Conservation (phyloP, 176 grass and related monocot genomes). For the Coix lacrymajobi region DNA sequence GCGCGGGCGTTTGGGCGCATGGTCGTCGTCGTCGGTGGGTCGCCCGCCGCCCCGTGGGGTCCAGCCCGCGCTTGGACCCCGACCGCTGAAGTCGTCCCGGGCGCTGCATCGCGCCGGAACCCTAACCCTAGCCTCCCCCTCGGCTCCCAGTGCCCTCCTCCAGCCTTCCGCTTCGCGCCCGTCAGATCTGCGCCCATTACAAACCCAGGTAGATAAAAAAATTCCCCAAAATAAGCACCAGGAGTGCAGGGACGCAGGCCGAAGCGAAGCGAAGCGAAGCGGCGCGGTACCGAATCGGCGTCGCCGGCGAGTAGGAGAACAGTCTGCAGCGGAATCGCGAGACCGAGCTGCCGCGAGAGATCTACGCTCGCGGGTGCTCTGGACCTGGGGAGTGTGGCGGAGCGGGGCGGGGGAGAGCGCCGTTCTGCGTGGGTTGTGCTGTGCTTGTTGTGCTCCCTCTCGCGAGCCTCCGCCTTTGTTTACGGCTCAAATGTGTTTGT, state of each 20-base stretch:
- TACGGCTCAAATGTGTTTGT: conserved; percentile 21
- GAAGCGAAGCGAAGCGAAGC: neutral
- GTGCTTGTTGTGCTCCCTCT: neutral
- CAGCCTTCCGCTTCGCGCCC: neutral
- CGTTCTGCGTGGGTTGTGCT: neutral
- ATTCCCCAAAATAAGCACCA: neutral
- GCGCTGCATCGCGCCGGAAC: conserved; percentile 40
- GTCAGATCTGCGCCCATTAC: conserved; percentile 45
- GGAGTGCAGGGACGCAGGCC: neutral
- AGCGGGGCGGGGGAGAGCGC: neutral
- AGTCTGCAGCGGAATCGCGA: neutral
- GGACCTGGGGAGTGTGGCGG: neutral
- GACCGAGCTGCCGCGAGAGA: neutral
- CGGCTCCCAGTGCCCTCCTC: neutral
- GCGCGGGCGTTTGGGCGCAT: conserved; percentile 45
- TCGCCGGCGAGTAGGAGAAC: neutral
- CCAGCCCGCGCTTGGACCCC: conserved; percentile 48
- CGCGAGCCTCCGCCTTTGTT: neutral
- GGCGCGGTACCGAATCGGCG: conserved; percentile 8
- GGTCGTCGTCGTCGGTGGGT: conserved; percentile 41
- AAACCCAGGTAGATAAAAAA: conserved; percentile 10
- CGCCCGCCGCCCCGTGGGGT: conserved; percentile 29
- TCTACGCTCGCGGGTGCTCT: neutral
- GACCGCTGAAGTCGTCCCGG: conserved; percentile 41
- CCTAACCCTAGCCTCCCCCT: neutral